Percentiles rank a stretch among this genome's conserved stretches.
These are phyloP conservation scores for Cercospora berteroae DNA, from an alignment of 2,329 filamentous ascomycete species.

Conservation along the genomic window DNA sequence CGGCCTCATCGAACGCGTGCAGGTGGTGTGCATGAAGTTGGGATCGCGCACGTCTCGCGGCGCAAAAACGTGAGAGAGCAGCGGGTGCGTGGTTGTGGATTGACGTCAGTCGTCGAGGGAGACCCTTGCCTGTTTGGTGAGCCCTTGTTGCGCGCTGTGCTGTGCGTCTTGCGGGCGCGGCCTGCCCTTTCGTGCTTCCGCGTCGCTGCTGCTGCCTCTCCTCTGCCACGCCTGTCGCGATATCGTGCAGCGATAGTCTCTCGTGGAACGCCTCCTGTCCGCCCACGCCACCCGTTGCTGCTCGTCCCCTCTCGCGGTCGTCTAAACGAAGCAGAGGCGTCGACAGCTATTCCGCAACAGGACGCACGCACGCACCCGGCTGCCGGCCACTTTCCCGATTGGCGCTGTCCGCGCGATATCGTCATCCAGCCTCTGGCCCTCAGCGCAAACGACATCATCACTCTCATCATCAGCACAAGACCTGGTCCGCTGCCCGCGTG, in stretches of 20 bases:
- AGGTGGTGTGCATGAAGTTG: neutral
- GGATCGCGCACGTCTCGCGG: neutral
- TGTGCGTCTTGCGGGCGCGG: neutral
- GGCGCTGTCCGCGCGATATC: neutral
- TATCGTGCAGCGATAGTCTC: neutral
- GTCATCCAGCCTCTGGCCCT: neutral
- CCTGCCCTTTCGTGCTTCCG: neutral
- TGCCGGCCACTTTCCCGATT: neutral
- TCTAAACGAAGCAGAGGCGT: constrained; percentile 1
- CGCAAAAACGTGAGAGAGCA: neutral
- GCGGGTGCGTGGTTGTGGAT: neutral
- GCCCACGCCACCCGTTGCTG: neutral
- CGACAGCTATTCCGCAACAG: neutral
- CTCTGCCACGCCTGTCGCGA: neutral
- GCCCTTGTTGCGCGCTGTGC: neutral
- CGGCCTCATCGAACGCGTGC: constrained; percentile 6
- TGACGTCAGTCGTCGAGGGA: neutral
- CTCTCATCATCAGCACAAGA: neutral
- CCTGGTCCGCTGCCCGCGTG: neutral
- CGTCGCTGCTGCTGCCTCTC: neutral
- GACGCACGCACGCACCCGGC: neutral
- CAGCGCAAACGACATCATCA: constrained; percentile 3
- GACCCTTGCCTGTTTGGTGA: neutral
- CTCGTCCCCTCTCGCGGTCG: neutral
- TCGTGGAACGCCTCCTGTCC: neutral